These are phyloP conservation scores for Leptographium procerum DNA, from an alignment of 2,329 filamentous ascomycete genomes.

Conservation along the genomic window DNA sequence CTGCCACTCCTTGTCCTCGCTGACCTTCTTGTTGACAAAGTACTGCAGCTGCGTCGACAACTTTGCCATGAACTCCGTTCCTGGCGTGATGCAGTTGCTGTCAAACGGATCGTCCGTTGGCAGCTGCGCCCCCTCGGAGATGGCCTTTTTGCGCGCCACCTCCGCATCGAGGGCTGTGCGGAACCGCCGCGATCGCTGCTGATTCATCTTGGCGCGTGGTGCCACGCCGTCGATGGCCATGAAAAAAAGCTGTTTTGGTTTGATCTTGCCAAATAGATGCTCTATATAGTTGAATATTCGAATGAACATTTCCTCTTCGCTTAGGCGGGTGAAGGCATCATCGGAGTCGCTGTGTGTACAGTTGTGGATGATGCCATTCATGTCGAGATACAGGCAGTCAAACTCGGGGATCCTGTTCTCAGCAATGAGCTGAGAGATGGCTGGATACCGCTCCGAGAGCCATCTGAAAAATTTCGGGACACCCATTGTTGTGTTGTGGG, in stretches of 20 bases:
- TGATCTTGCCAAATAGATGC: slow-evolving; percentile 96
- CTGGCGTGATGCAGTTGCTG: slow-evolving; percentile 97
- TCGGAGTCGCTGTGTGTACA: slow-evolving; percentile 96
- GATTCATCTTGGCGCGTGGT: slow-evolving; percentile 98
- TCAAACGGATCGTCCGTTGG: slow-evolving; percentile 94
- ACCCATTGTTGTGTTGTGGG: slow-evolving; percentile 21
- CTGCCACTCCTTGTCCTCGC: slow-evolving; percentile 95
- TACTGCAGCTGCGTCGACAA: slow-evolving; percentile 90
- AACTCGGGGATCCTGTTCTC: slow-evolving; percentile 99
- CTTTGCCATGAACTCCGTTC: slow-evolving; percentile 94
- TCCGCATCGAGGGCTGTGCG: slow-evolving; percentile 88
- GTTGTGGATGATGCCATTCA: slow-evolving; percentile 99
- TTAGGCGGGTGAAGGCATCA: slow-evolving; percentile 82
- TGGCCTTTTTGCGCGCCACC: slow-evolving; percentile 80
- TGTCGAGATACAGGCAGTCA: slow-evolving; percentile 92
- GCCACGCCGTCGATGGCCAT: slow-evolving; percentile 99
- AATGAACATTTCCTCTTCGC: slow-evolving; percentile 99
- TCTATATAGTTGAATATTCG: slow-evolving; percentile 99
- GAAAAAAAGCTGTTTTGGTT: slow-evolving; percentile 96
- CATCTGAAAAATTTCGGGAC: slow-evolving; percentile 93
- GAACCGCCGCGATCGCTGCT: slow-evolving; percentile 91
- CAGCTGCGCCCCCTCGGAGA: slow-evolving; percentile 79
- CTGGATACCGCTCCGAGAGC: slow-evolving; percentile 97
- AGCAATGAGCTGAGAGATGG: slow-evolving; percentile 95
- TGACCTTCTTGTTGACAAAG: slow-evolving; percentile 97